Evolutionary conservation across 2,329 filamentous ascomycete species (phyloP).

Genomic region (Metarhizium brunneum): DNA sequence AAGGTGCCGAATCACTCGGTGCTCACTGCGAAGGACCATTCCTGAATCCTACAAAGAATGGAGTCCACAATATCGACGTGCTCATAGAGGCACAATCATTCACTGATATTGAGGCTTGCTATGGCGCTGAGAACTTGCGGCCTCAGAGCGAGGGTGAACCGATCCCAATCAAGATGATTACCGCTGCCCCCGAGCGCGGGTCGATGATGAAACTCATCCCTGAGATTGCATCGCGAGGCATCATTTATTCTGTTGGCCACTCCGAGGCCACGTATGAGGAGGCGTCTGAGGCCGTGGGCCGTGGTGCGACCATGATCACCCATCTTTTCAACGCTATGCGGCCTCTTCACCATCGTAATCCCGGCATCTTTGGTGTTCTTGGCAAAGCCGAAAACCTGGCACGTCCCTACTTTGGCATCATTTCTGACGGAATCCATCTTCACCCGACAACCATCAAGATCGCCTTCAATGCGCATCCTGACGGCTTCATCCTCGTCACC

Average conservation of each 20-base stretch:
- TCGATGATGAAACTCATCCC: conserved; percentile 61
- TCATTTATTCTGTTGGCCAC: conserved; percentile 76
- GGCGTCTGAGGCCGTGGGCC: conserved; percentile 59
- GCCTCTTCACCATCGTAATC: conserved; percentile 82
- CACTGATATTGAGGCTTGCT: conserved; percentile 58
- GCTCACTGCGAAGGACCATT: conserved; percentile 91
- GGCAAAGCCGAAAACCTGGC: conserved; percentile 51
- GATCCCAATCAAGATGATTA: conserved; percentile 65
- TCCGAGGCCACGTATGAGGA: conserved; percentile 82
- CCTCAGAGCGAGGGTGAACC: conserved; percentile 23
- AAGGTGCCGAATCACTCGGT: conserved; percentile 79
- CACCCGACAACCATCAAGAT: conserved; percentile 85
- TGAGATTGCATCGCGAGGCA: conserved; percentile 52
- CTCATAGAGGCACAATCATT: conserved; percentile 56
- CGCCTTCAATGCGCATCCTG: conserved; percentile 75
- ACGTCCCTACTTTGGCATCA: conserved; percentile 78
- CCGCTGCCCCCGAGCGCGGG: conserved; percentile 73
- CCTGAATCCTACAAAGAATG: conserved; percentile 72
- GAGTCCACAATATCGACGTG: conserved; percentile 70
- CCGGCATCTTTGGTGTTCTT: conserved; percentile 79
- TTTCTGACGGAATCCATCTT: conserved; percentile 82
- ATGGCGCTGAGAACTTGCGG: conserved; percentile 61
- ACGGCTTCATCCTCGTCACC: conserved; percentile 80
- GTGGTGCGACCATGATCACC: conserved; percentile 81
- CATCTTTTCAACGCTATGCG: conserved; percentile 94